Percentiles rank a stretch among this genome's conserved stretches.
These are phyloP conservation scores for Aspergillus nomiae DNA, from an alignment of 2,329 filamentous ascomycete species.

Conservation along the genomic window DNA sequence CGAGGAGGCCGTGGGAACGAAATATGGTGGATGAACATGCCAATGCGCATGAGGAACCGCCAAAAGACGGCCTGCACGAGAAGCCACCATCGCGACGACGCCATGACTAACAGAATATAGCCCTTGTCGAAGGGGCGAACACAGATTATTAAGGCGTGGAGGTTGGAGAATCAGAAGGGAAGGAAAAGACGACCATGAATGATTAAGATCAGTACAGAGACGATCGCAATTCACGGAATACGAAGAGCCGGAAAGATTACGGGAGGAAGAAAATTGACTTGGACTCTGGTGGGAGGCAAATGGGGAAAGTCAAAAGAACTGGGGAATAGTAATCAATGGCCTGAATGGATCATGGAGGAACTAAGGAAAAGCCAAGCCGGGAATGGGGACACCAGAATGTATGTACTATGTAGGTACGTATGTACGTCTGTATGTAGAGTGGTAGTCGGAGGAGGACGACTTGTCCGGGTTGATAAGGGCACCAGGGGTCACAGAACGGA, in stretches of 20 bases:
- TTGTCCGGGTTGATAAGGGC: too few species aligned
- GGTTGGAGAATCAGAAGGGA: not conserved
- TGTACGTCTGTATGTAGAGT: too few species aligned
- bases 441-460: too few species aligned
- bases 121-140: not conserved
- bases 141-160: not conserved
- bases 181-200: not conserved
- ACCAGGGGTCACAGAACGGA: too few species aligned
- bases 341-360: not conserved
- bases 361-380: constrained; percentile 1
- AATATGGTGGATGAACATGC: constrained; percentile 68
- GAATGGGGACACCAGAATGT: not conserved
- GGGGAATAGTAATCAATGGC: not conserved
- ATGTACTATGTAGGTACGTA: too few species aligned
- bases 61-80: constrained; percentile 65
- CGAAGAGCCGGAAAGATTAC: not conserved
- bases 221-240: not conserved
- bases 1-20: constrained; percentile 62
- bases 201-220: not conserved
- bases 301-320: not conserved
- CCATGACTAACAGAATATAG: constrained; percentile 20
- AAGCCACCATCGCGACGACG: constrained; percentile 59
- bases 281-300: constrained; percentile 1
- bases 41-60: constrained; percentile 68
- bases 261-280: constrained; percentile 1